Percentiles rank a stretch among this genome's conserved stretches.
phyloP scores from a whole-genome alignment of 352 stramenopile species.

The Phytophthora sp. region DNA sequence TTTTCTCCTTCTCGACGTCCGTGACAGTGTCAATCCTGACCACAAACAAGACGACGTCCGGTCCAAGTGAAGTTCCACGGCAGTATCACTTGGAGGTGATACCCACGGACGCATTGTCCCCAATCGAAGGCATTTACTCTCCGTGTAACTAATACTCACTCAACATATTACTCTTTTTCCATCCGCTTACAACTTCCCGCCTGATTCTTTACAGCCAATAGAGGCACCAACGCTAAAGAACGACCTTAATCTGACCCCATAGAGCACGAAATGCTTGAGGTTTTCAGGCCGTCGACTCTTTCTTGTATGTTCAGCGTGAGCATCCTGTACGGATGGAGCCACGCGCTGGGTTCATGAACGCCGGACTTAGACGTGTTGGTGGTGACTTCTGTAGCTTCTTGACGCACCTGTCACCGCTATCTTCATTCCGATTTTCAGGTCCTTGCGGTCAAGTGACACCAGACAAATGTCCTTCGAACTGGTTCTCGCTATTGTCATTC shows the following conservation, averaged over 20 bases:
- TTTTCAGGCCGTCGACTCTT: too few relatives aligned
- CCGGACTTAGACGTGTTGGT: background rate
- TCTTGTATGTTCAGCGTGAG: slow-evolving; percentile 9
- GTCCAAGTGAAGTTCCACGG: slow-evolving; percentile 26
- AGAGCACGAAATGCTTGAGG: too few relatives aligned
- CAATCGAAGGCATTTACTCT: slow-evolving; percentile 33
- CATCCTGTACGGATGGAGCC: slow-evolving; percentile 18
- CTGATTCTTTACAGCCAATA: too few relatives aligned
- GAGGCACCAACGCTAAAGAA: background rate
- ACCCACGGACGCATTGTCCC: slow-evolving; percentile 41
- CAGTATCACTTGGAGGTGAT: slow-evolving; percentile 41
- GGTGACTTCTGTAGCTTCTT: slow-evolving; percentile 23
- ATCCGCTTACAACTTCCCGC: background rate
- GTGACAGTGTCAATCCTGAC: slow-evolving; percentile 45
- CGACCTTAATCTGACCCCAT: background rate
- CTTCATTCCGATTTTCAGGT: slow-evolving; percentile 30
- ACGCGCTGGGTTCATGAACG: slow-evolving; percentile 3
- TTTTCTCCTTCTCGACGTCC: slow-evolving; percentile 49
- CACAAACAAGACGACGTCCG: slow-evolving; percentile 6
- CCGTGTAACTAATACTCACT: slow-evolving; percentile 19
- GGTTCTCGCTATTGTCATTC: slow-evolving; percentile 22
- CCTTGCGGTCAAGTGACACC: slow-evolving; percentile 7
- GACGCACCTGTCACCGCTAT: background rate
- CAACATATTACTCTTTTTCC: too few relatives aligned
- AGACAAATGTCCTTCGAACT: slow-evolving; percentile 16